Conservation (phyloP, 306 rosid species). For the Mimosa bimucronata region DNA sequence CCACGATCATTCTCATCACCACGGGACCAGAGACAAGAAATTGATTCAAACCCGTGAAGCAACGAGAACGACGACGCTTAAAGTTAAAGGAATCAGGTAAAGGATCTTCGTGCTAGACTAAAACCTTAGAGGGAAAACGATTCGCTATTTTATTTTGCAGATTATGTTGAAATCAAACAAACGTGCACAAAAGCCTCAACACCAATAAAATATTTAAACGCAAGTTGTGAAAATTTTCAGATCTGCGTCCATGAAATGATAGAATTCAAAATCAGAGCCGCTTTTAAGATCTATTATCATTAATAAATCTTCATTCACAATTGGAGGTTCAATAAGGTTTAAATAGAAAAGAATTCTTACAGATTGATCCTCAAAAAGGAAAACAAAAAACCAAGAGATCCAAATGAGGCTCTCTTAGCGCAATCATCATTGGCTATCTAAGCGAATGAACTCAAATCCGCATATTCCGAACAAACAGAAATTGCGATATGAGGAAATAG, state of each 20-base stretch:
- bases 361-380: not conserved
- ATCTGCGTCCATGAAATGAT: conserved; percentile 3
- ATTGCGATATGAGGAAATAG: conserved; percentile 23
- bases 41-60: not conserved
- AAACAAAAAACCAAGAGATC: not conserved
- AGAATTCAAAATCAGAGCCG: conserved; percentile 9
- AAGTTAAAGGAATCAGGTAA: conserved; percentile 13
- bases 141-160: not conserved
- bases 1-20: not conserved
- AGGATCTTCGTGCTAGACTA: not conserved
- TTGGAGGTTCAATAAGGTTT: not conserved
- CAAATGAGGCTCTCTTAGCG: not conserved
- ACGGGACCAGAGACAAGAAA: not conserved
- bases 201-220: not conserved
- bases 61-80: conserved; percentile 4
- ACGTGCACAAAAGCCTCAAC: not conserved
- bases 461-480: not conserved
- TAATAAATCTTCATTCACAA: not conserved
- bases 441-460: not conserved
- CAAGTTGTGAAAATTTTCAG: not conserved
- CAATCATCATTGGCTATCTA: not conserved
- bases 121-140: not conserved
- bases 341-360: not conserved
- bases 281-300: not conserved
- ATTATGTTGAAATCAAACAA: conserved; percentile 15